Evolutionary conservation across 495 filamentous ascomycete genomes (phyloP).

Genomic region (Podospora sp.): DNA sequence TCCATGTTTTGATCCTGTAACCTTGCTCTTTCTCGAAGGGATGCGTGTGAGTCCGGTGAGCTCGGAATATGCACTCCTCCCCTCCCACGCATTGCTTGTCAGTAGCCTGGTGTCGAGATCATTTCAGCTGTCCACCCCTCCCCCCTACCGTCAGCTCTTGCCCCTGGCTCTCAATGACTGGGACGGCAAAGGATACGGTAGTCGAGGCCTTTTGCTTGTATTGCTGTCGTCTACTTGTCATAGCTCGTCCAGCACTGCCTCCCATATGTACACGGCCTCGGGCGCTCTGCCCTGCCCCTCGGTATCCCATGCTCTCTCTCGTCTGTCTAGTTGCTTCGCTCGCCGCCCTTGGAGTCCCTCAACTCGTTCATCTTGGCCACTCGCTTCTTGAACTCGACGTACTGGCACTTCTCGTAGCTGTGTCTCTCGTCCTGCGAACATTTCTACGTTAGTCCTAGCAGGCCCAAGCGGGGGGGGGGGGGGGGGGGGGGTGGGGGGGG

Average conservation of each 20-base stretch:
- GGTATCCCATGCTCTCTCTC: slow-evolving; percentile 28
- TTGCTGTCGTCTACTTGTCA: slow-evolving; percentile 16
- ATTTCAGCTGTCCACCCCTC: too few species aligned
- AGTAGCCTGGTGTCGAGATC: too few species aligned
- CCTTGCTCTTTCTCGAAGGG: too few species aligned
- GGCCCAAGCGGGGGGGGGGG: not conserved
- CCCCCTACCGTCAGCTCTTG: too few species aligned
- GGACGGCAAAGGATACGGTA: not conserved
- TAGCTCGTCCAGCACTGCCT: not conserved
- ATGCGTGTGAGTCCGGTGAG: too few species aligned
- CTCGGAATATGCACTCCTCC: too few species aligned
- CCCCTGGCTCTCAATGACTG: not conserved
- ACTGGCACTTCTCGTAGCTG: slow-evolving; percentile 98
- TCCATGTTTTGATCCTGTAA: too few species aligned
- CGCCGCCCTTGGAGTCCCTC: slow-evolving; percentile 79
- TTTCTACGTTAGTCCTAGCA: slow-evolving; percentile 7
- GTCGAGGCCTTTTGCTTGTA: not conserved
- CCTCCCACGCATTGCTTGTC: too few species aligned
- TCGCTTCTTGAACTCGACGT: slow-evolving; percentile 96
- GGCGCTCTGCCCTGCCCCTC: slow-evolving; percentile 7
- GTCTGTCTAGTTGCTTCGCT: slow-evolving; percentile 72
- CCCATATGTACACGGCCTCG: slow-evolving; percentile 25
- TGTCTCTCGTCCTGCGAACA: slow-evolving; percentile 81
- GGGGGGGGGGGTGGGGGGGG: too few species aligned
- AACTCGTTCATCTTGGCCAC: slow-evolving; percentile 99